Evolutionary conservation across 2,329 filamentous ascomycete species (phyloP), one percentile per base, ranked within the genome.

Genomic region (Trichoderma polysporum): DNA sequence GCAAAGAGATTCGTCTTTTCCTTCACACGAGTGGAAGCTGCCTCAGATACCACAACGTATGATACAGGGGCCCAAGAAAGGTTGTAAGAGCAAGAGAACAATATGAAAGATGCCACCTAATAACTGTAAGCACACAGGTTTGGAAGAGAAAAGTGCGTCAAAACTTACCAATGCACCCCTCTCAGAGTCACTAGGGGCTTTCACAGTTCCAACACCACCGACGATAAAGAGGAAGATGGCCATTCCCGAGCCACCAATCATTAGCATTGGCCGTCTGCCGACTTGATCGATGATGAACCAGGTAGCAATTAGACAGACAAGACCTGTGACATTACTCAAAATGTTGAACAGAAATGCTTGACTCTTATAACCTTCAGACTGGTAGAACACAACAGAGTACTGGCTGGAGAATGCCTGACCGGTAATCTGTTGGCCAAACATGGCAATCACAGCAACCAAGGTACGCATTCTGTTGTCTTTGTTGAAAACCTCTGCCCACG

Each of bases 371-470:
- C 75, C 74, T n/a, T 76, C 69, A 1, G 68, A 66, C 47, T 74
- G 73, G 41, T 74, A 76, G 63, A 75, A 76, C 17, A 77, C 71
- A 56, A 73, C 72, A n/a, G 69, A 66, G 67, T 77, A 77, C 58
- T 76, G 74, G 19, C 64, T 70, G 25, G 70, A 47, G 50, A 76
- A 77, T 0, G 75, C 74, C 61, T 77, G 75, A 12, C 75, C 75
- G 4, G 75, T 77, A 41, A 76, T 74, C 63, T 77, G 75, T 61
- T 76, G 74, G 10, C 73, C 73, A 45, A 77, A 73, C 71, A 76
- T 76, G 61, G 71, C 74, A 9, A 74, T 49, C 1, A 75, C 68
- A 2, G 73, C 73, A 15, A 76, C 71, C 4, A 65, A 58, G 0
- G 74, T 76, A 45, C 71, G 69, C 27, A 29, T 66, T 27, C 71